Base-by-base conservation (phyloP, 352 stramenopile species). In the Globisporangium alternatum region DNA sequence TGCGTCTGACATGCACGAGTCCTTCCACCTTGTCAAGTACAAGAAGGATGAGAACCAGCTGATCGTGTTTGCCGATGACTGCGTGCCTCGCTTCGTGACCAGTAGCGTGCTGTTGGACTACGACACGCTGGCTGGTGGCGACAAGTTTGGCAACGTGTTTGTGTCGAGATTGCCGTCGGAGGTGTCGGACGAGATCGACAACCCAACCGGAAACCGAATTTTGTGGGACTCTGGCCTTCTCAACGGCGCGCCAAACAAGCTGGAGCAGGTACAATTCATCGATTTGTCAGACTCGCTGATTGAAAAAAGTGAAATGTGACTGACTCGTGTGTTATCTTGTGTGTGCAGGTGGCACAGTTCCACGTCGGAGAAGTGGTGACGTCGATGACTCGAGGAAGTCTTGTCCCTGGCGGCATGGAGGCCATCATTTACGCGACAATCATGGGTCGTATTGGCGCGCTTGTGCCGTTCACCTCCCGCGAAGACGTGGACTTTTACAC, bases 141-240 rank as follows among this genome's bases (percentile, higher is more conserved):
- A 99, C 81, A 99, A 99, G 72, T 99, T 99, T 76, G 98, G 98
- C 39, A 99, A 99, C 76, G 78, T 99, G 12, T 99, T 98, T 62
- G 86, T 99, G 17, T 78, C 98, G 43, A 86, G 97, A 12, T 66
- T 99, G 48, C 96, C 97, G 51, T 88, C 85, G 0, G 87, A 96
- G 62, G 86, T 96, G 1, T 97, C 97, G n/a, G 96, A 98, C 59
- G 93, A 98, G 65, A 91, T 97, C n/a, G 91, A 98, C 63, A 98
- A 98, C 65, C 86, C 96, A 13, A 97, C 95, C 1, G 97, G 97
- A 9, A 97, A 98, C 62, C 90, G 95, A 56, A 98, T 98, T 64
- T 67, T 99, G 2, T 99, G 97, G 97, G 97, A 99, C 68, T 81
- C 91, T 35, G 89, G 90, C 2, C 71, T 96, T 49, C 68, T 98